These are phyloP conservation scores for Yamadazyma siamensis DNA, from an alignment of 1,139 yeast genomes.

Conservation along the genomic window DNA sequence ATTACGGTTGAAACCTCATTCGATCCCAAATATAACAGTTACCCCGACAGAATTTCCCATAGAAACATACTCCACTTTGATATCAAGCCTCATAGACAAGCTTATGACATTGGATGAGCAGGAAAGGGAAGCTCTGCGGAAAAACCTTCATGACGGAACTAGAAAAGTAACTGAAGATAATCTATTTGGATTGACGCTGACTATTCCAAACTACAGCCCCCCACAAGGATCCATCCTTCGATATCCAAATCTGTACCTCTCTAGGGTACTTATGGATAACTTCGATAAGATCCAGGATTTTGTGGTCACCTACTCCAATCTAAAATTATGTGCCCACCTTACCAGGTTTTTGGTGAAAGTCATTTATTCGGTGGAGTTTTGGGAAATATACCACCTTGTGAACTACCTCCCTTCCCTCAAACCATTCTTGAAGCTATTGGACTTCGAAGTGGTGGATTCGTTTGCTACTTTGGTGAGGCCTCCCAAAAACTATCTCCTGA, in stretches of 20 bases:
- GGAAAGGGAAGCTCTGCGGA: no score
- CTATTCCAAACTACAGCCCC: slow-evolving; percentile 9
- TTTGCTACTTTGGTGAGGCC: slow-evolving; percentile 42
- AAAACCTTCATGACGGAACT: no score
- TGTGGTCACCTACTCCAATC: slow-evolving; percentile 33
- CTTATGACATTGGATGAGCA: background rate
- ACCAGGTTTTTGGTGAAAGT: slow-evolving; percentile 39
- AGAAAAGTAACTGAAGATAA: slow-evolving; percentile 5
- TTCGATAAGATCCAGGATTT: slow-evolving; percentile 28
- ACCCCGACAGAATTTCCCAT: slow-evolving; percentile 1
- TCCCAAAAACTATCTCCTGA: slow-evolving; percentile 35
- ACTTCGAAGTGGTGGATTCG: slow-evolving; percentile 33
- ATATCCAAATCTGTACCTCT: slow-evolving; percentile 38
- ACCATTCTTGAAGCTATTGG: slow-evolving; percentile 31
- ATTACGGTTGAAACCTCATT: slow-evolving; percentile 31
- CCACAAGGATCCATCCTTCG: slow-evolving; percentile 3
- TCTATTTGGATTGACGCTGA: slow-evolving; percentile 5
- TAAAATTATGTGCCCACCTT: slow-evolving; percentile 36
- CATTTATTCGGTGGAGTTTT: slow-evolving; percentile 38
- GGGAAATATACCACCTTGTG: slow-evolving; percentile 46
- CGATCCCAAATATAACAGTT: slow-evolving; percentile 7
- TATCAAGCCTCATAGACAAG: slow-evolving; percentile 1
- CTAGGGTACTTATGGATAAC: slow-evolving; percentile 39
- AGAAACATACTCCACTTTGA: slow-evolving; percentile 2
- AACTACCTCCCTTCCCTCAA: slow-evolving; percentile 32